These are phyloP conservation scores for Lolium multiflorum DNA, from an alignment of 176 grass and related monocot species.

Conservation along the genomic window DNA sequence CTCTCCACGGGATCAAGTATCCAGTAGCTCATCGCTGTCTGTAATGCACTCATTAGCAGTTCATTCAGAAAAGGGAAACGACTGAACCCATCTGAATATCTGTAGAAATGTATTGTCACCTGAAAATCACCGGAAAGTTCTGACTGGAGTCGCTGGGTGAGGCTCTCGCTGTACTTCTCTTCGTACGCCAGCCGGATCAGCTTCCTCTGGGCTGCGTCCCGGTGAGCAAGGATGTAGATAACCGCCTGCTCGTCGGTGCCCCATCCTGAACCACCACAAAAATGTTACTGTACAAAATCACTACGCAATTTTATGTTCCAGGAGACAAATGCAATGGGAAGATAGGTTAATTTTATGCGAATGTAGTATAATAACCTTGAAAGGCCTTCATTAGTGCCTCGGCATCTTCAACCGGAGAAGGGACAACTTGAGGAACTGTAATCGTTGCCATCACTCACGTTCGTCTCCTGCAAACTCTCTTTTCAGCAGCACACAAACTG, in stretches of 20 bases:
- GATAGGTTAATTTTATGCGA: too few relatives aligned
- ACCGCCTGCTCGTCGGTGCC: conserved; percentile 85
- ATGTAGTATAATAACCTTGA: conserved; percentile 64
- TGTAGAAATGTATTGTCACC: conserved; percentile 36
- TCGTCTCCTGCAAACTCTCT: conserved; percentile 19
- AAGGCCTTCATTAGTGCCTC: conserved; percentile 76
- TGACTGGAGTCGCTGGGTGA: conserved; percentile 69
- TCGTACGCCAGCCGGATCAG: conserved; percentile 70
- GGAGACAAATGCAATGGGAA: neutral
- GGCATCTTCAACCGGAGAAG: conserved; percentile 79
- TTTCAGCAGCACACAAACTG: neutral
- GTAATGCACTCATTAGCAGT: neutral
- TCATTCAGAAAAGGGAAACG: neutral
- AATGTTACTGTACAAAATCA: neutral
- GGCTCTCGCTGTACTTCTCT: conserved; percentile 59
- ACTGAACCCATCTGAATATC: neutral
- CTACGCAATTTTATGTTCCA: neutral
- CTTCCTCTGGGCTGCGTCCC: conserved; percentile 69
- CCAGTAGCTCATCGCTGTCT: conserved; percentile 84
- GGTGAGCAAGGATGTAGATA: conserved; percentile 71
- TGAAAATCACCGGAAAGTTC: conserved; percentile 83
- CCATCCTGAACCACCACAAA: conserved; percentile 66
- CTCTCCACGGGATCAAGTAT: conserved; percentile 67
- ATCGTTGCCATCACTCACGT: conserved; percentile 60
- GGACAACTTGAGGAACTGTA: conserved; percentile 54